Base-by-base conservation (phyloP, 1,284 basidiomycete genomes). In the Irpex sp. region DNA sequence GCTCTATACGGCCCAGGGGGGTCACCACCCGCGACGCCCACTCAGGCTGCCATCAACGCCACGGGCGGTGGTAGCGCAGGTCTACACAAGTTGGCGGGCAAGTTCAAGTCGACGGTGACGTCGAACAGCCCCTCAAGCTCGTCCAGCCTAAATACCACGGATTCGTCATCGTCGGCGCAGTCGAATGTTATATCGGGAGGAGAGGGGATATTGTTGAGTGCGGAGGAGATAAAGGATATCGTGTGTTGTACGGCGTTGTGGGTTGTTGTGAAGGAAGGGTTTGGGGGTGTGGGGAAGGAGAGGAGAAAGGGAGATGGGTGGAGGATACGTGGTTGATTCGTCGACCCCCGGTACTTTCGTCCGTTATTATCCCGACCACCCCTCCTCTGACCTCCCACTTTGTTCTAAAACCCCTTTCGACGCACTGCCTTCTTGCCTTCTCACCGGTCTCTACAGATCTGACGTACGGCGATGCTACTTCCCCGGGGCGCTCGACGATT, bases 151-250 rank as follows among this genome's bases (percentile, higher is more conserved):
- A 37, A 17, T 34, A 34, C 31, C 54, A 31, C 54, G 7, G 54
- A 56, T 9, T n/a, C 34, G 54, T 56, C 54, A 5, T 52, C 49
- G 4, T 52, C 49, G 17, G 17, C 21, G 4, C 49, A 17, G 49
- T 9, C 54, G 31, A 31, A 36, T 31, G 31, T 51, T n/a, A 64
- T 60, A 36, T 26, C 51, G 34, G 62, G 62, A 31, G 54, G 54
- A 36, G 61, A 59, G 38, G 58, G 61, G n/a, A 75, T 92, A 19
- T 77, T 85, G 37, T 77, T 97, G 59, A 92, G 89, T 1, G 91
- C 94, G 58, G 96, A 97, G 75, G 95, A 97, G 76, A 88, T 98
- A 75, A 97, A 98, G 77, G 96, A 98, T 76, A 84, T 96, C 19
- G 86, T 97, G 61, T 92, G 89, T 67, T 90, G 89, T 51, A 97